A percentile compares a stretch with the other conserved stretches of the same genome.
phyloP scores from a whole-genome alignment of 768 basidiomycete species.

The Brasilioporus rufonigricans region DNA sequence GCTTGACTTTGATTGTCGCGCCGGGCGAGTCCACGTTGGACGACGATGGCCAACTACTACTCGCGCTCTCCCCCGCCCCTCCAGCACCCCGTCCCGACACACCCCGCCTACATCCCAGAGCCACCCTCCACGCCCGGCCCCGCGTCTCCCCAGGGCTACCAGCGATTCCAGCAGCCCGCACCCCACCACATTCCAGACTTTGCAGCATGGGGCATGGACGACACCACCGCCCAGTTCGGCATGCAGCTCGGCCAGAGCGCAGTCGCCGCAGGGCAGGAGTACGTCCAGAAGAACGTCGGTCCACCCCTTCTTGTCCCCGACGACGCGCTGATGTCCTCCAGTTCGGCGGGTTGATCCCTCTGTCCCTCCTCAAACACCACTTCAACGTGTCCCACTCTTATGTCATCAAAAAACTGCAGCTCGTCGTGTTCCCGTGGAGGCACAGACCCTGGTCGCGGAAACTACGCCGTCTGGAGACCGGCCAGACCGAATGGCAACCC shows the following conservation, averaged over 20 bases:
- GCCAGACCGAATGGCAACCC: slow-evolving; percentile 72
- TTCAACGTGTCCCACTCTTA: slow-evolving; percentile 98
- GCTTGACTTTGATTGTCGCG: neutral
- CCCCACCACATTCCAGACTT: slow-evolving; percentile 44
- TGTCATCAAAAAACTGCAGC: slow-evolving; percentile 82
- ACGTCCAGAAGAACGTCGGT: slow-evolving; percentile 90
- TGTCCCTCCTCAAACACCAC: slow-evolving; percentile 77
- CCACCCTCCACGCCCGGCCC: slow-evolving; percentile 73
- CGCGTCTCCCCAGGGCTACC: slow-evolving; percentile 56
- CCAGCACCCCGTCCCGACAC: slow-evolving; percentile 85
- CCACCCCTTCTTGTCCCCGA: neutral
- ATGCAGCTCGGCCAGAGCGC: slow-evolving; percentile 94
- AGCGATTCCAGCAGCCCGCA: slow-evolving; percentile 35
- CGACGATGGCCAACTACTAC: slow-evolving; percentile 36
- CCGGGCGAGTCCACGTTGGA: neutral
- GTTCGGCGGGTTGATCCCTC: slow-evolving; percentile 80
- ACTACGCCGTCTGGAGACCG: slow-evolving; percentile 59
- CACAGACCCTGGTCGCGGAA: slow-evolving; percentile 86
- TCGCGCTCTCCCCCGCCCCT: slow-evolving; percentile 72
- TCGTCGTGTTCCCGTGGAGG: slow-evolving; percentile 94
- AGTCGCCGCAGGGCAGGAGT: slow-evolving; percentile 91
- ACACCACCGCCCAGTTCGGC: slow-evolving; percentile 91
- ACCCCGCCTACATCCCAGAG: slow-evolving; percentile 82
- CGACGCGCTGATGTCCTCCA: slow-evolving; percentile 29
- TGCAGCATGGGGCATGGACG: slow-evolving; percentile 82